phyloP scores from a whole-genome alignment of 768 basidiomycete genomes.

The Lactarius akahatsu region DNA sequence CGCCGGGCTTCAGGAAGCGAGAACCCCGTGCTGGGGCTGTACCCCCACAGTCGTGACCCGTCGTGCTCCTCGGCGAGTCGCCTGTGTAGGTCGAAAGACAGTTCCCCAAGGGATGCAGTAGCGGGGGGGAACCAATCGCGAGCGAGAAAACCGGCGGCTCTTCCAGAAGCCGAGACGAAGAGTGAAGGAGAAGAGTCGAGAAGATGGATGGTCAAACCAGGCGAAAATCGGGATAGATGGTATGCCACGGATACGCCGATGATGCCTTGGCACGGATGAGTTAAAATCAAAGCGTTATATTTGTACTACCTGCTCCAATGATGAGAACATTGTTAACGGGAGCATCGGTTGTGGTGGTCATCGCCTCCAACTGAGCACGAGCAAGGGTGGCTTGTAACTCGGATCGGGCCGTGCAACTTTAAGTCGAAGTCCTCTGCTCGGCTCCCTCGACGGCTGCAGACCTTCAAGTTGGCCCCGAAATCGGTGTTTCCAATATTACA shows the following conservation, averaged over 20 bases:
- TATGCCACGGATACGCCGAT: slow-evolving; percentile 48
- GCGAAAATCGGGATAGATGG: slow-evolving; percentile 37
- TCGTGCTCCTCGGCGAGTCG: slow-evolving; percentile 40
- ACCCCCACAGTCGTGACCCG: slow-evolving; percentile 44
- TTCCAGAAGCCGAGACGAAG: slow-evolving; percentile 39
- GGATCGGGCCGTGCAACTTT: too few relatives aligned
- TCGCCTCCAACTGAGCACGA: neutral
- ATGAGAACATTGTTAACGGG: slow-evolving; percentile 38
- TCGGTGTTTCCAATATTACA: slow-evolving; percentile 61
- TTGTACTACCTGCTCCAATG: slow-evolving; percentile 39
- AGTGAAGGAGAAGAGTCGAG: slow-evolving; percentile 42
- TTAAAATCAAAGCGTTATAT: neutral
- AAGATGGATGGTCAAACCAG: slow-evolving; percentile 39
- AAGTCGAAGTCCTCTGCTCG: slow-evolving; percentile 34
- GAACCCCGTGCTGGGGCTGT: slow-evolving; percentile 35
- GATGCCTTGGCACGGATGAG: slow-evolving; percentile 35
- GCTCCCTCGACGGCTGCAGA: slow-evolving; percentile 50
- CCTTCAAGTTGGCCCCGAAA: slow-evolving; percentile 41
- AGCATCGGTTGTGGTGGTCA: neutral
- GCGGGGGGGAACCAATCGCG: slow-evolving; percentile 34
- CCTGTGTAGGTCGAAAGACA: slow-evolving; percentile 36
- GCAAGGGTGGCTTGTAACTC: neutral
- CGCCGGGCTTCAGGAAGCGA: slow-evolving; percentile 29
- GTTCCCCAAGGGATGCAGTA: slow-evolving; percentile 24
- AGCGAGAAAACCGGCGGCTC: slow-evolving; percentile 45